Evolutionary conservation across 2,329 filamentous ascomycete species (phyloP).

Genomic region (Penicillium sp.): DNA sequence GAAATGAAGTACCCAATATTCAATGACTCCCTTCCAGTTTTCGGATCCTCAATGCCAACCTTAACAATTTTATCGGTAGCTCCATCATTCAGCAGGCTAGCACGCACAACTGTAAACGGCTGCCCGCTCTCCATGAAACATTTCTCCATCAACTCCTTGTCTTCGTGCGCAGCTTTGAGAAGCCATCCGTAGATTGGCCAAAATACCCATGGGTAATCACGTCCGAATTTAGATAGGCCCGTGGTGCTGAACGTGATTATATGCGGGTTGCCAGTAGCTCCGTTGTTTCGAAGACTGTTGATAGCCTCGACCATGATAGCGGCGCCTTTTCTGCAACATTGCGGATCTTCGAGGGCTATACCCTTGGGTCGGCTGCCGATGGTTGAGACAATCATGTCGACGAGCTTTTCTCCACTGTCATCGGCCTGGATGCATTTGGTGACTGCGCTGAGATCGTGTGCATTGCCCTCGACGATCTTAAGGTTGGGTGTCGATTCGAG

Average conservation of each 20-base stretch:
- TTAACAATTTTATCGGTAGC: constrained; percentile 21
- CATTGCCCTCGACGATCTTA: constrained; percentile 50
- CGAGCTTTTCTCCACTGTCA: constrained; percentile 20
- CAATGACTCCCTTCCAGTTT: constrained; percentile 29
- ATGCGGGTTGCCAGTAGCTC: constrained; percentile 25
- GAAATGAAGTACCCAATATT: constrained; percentile 36
- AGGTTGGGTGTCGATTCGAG: constrained; percentile 40
- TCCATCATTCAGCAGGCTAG: constrained; percentile 36
- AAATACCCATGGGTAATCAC: constrained; percentile 34
- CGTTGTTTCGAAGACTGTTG: constrained; percentile 9
- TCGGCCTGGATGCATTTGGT: constrained; percentile 34
- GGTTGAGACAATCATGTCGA: constrained; percentile 49
- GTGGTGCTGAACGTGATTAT: constrained; percentile 36
- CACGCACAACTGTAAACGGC: constrained; percentile 31
- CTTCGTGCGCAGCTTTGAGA: constrained; percentile 36
- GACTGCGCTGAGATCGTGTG: constrained; percentile 44
- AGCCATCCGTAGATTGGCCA: constrained; percentile 33
- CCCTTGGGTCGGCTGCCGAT: constrained; percentile 43
- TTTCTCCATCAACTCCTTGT: constrained; percentile 38
- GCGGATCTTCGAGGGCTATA: constrained; percentile 34
- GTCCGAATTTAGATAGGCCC: constrained; percentile 30
- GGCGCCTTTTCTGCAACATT: constrained; percentile 35
- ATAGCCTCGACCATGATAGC: constrained; percentile 26
- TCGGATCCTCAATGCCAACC: constrained; percentile 28
- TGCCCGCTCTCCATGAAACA: constrained; percentile 25